These are phyloP conservation scores for Suillus ampliporus DNA, from an alignment of 768 basidiomycete species.

Conservation along the genomic window DNA sequence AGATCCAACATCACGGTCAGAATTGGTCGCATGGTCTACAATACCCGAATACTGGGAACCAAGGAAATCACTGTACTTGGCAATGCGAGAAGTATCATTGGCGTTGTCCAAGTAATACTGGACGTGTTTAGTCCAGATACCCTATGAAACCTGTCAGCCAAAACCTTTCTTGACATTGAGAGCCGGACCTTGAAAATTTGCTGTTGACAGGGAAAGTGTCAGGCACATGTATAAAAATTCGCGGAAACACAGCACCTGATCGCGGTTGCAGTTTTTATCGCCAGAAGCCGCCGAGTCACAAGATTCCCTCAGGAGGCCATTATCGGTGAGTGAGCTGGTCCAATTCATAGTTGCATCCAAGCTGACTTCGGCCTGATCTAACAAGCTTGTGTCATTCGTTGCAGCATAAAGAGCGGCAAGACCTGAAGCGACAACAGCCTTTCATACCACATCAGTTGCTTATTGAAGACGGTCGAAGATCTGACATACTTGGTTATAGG, in stretches of 20 bases:
- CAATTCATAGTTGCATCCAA: slow-evolving; percentile 52
- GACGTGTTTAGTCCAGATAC: slow-evolving; percentile 58
- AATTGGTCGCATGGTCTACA: slow-evolving; percentile 41
- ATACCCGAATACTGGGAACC: slow-evolving; percentile 49
- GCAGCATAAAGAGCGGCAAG: slow-evolving; percentile 51
- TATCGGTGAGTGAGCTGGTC: slow-evolving; percentile 37
- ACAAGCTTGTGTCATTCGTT: slow-evolving; percentile 43
- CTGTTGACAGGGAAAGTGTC: slow-evolving; percentile 9
- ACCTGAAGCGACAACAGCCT: slow-evolving; percentile 63
- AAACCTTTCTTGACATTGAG: neutral
- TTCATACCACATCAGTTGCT: neutral
- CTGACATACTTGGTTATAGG: slow-evolving; percentile 57
- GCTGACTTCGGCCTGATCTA: slow-evolving; percentile 56
- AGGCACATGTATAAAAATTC: neutral
- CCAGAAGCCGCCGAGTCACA: slow-evolving; percentile 53
- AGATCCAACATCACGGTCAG: slow-evolving; percentile 45
- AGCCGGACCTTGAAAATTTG: slow-evolving; percentile 38
- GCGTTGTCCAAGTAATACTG: slow-evolving; percentile 55
- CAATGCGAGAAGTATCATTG: slow-evolving; percentile 45
- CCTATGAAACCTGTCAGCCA: slow-evolving; percentile 24
- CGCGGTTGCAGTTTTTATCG: slow-evolving; percentile 48
- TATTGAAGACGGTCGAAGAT: neutral
- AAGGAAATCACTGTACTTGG: slow-evolving; percentile 45
- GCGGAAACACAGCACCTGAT: slow-evolving; percentile 37
- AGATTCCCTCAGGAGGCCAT: slow-evolving; percentile 53